Base-by-base conservation (phyloP, 2,329 filamentous ascomycete species). In the Stromatinia cepivora region DNA sequence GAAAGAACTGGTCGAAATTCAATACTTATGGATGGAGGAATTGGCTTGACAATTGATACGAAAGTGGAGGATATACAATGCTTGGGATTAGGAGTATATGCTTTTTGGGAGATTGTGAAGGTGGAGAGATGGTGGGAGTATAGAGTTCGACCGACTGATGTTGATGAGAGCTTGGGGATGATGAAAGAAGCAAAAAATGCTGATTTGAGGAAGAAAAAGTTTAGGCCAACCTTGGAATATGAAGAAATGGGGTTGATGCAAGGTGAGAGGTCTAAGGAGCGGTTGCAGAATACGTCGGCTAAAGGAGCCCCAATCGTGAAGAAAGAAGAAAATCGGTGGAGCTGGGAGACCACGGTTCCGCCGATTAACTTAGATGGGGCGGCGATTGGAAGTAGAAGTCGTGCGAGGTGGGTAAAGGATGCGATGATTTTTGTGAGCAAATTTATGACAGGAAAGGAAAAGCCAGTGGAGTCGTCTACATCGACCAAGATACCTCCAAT, bases 61-160 rank as follows among this genome's bases (percentile, higher is more conserved):
- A 52, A 39, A 39, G 25, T 63, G 8, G 15, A 25, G 22, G 22
- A 52, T 52, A 52, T 63, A 8, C 11, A 9, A 3, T 63, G 15
- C 5, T 52, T 39, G 15, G 46, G 61, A 10, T 17, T 63, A 15
- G 61, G 31, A 7, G 46, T 63, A 1, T 52, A 52, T 28, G 46
- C 61, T 1, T 63, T 63, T 1, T 63, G 61, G 61, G 61, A 63
- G 9, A 63, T 63, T 52, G 46, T 63, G 2, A 63, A 39, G 31
- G 22, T 63, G 34, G 61, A 52, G 22, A 52, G n/a, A 22, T 63
- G 61, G 61, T 63, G 61, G 61, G 61, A 63, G 61, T 63, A 52
- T 52, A 63, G 15, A 9, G 61, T 63, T 28, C n/a, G 15, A 11
- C n/a, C 46, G n/a, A 25, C n/a, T 4, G 10, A 9, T 28, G 3